Evolutionary conservation across 2,329 filamentous ascomycete species (phyloP), one percentile per base, ranked within the genome.

Genomic region (Aspergillus pseudoviridinutans): DNA sequence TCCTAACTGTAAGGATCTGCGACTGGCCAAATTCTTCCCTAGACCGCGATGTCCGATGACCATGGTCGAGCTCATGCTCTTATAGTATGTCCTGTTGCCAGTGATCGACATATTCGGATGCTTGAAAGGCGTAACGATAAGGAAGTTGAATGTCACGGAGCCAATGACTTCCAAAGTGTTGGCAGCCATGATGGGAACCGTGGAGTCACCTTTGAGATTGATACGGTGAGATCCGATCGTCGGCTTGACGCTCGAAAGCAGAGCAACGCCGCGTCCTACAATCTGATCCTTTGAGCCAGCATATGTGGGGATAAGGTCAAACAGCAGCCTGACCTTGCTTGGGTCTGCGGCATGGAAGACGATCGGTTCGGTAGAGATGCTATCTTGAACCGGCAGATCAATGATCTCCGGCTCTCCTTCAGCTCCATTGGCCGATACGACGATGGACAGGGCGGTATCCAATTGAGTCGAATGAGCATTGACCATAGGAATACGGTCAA

Each of bases 271-370:
- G 42, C 94, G 88, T 2, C 93, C 94, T 57, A 99, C 87, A 63
- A 94, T 83, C 65, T 90, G 89, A 67, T 96, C 91, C 49, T 83
- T 84, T 6, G 81, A 80, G 4, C 93, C 94, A 44, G 93, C 89
- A 75, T 97, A 97, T 0, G 94, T 99, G 1, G 93, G 94, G 1
- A 97, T 87, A 64, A 99, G 90, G 67, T 99, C 94, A 66, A 99
- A 99, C 53, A 95, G 80, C 9, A 99, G 79, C 72, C 93, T 95
- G 58, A 97, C 92, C 67, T 91, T 91, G 28, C 84, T 82, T 0
- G 87, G 81, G 69, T 97, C 91, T 1, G 76, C 82, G 0, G 93
- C 88, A 57, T 87, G 91, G 75, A 99, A 99, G 0, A 91, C 87
- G 49, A 99, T 91, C 0, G 94, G 94, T 66, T 97, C 93, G 0